Percentiles rank a stretch among this genome's conserved stretches.
Conservation (phyloP, 257 asterid genomes). For the Echites panduratus region DNA sequence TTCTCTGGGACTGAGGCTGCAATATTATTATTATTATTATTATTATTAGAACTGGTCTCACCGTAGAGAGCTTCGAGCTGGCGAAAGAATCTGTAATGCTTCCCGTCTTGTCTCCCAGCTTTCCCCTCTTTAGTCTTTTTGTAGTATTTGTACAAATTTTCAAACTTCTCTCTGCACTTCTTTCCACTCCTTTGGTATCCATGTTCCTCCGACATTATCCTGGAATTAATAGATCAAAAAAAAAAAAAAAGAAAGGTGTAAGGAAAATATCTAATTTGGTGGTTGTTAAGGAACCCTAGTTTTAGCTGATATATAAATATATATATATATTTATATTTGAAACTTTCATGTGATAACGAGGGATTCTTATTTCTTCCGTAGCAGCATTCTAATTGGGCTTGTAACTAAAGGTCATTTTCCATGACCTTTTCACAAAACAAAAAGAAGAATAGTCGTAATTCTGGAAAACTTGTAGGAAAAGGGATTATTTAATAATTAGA, state of each 20-base stretch:
- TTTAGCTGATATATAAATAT: background rate
- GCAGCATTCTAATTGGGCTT: too few relatives aligned
- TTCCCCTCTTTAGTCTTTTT: constrained; percentile 94
- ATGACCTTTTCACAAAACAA: too few relatives aligned
- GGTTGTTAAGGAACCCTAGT: constrained; percentile 54
- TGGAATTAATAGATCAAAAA: constrained; percentile 10
- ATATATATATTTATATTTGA: background rate
- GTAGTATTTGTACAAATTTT: constrained; percentile 92
- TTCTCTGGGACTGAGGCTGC: constrained; percentile 35
- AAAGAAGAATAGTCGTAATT: too few relatives aligned
- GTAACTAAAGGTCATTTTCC: too few relatives aligned
- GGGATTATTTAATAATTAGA: too few relatives aligned
- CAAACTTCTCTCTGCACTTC: constrained; percentile 96
- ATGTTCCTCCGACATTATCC: constrained; percentile 91
- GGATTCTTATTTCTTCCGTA: constrained; percentile 2
- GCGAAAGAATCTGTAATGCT: constrained; percentile 84
- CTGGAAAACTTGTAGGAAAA: background rate
- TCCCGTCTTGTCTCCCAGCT: constrained; percentile 95
- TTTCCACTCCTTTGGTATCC: constrained; percentile 92
- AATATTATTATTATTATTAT: background rate
- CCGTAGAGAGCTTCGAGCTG: constrained; percentile 98
- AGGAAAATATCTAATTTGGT: too few relatives aligned
- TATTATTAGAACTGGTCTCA: constrained; percentile 21
- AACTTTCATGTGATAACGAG: constrained; percentile 46
- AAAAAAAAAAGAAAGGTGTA: too few relatives aligned